Percentiles rank a stretch among this genome's conserved stretches.
These are phyloP conservation scores for Saccharomycopsis phalli DNA, from an alignment of 1,139 yeast species.

Conservation along the genomic window DNA sequence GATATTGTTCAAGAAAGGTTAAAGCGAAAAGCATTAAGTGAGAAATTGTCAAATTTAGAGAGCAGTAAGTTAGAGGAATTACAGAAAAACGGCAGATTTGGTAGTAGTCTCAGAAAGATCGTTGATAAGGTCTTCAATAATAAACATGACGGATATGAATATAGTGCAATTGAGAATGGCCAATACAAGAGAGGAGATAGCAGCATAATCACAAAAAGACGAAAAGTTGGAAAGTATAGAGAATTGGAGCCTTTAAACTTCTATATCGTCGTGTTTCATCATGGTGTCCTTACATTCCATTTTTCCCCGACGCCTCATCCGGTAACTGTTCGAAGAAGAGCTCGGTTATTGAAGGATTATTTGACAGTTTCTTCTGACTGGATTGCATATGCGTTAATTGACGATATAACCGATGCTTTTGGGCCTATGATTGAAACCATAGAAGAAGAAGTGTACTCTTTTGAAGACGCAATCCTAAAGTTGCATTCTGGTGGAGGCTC, in stretches of 20 bases:
- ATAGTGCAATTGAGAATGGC: background rate
- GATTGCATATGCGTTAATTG: slow-evolving; percentile 94
- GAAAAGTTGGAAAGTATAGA: slow-evolving; percentile 47
- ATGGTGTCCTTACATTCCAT: slow-evolving; percentile 90
- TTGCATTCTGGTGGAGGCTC: slow-evolving; percentile 68
- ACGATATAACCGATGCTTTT: slow-evolving; percentile 94
- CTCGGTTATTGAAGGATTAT: slow-evolving; percentile 78
- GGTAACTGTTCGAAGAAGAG: slow-evolving; percentile 87
- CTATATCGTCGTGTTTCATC: slow-evolving; percentile 84
- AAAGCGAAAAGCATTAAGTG: slow-evolving; percentile 25
- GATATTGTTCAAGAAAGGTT: slow-evolving; percentile 73
- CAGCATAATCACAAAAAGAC: slow-evolving; percentile 18
- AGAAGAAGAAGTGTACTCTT: slow-evolving; percentile 84
- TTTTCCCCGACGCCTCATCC: slow-evolving; percentile 95
- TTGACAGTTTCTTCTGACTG: slow-evolving; percentile 89
- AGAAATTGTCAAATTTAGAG: slow-evolving; percentile 20
- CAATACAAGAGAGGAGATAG: slow-evolving; percentile 7
- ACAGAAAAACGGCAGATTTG: slow-evolving; percentile 1
- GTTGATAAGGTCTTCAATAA: background rate
- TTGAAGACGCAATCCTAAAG: slow-evolving; percentile 80
- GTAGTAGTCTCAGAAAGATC: background rate
- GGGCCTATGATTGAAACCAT: slow-evolving; percentile 94
- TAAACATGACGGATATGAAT: slow-evolving; percentile 3
- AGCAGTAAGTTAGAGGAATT: slow-evolving; percentile 16
- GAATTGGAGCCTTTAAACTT: slow-evolving; percentile 87